Conservation (phyloP, 306 rosid species). For the Canavalia ensiformis region DNA sequence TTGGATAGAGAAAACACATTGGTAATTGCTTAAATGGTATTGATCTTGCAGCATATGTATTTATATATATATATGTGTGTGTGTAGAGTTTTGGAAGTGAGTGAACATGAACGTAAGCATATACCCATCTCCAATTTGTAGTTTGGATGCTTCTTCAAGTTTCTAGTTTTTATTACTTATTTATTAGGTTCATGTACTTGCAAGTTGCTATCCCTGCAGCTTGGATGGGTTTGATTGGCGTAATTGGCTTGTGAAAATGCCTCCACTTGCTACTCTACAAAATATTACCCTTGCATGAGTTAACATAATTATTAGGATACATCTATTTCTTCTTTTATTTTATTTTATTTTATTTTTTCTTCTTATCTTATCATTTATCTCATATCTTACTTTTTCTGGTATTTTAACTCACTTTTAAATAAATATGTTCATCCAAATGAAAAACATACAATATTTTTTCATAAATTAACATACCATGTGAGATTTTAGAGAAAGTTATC, state of each 20-base stretch:
- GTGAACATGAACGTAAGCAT: conserved; percentile 40
- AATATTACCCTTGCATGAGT: background rate
- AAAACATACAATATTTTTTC: too few relatives aligned
- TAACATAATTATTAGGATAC: background rate
- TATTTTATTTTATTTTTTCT: too few relatives aligned
- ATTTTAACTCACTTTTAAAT: too few relatives aligned
- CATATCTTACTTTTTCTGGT: too few relatives aligned
- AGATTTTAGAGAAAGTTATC: too few relatives aligned
- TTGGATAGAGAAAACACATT: conserved; percentile 41
- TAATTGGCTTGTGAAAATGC: conserved; percentile 35
- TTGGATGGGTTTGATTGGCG: conserved; percentile 43
- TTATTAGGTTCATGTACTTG: conserved; percentile 52
- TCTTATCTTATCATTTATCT: too few relatives aligned
- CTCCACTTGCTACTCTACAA: conserved; percentile 18
- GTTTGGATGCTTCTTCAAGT: conserved; percentile 49
- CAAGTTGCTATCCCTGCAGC: conserved; percentile 48
- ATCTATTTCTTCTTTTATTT: too few relatives aligned
- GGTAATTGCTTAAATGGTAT: conserved; percentile 17
- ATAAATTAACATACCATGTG: too few relatives aligned
- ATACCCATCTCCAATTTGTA: conserved; percentile 49
- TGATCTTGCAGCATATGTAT: conserved; percentile 23
- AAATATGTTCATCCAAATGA: too few relatives aligned
- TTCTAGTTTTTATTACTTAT: conserved; percentile 39
- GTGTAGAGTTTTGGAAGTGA: conserved; percentile 46
- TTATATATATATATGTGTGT: conserved; percentile 47